A percentile compares a stretch with the other conserved stretches of the same genome.
These are phyloP conservation scores for Ceratobasidium sp. DNA, from an alignment of 1,284 basidiomycete genomes.

Conservation along the genomic window DNA sequence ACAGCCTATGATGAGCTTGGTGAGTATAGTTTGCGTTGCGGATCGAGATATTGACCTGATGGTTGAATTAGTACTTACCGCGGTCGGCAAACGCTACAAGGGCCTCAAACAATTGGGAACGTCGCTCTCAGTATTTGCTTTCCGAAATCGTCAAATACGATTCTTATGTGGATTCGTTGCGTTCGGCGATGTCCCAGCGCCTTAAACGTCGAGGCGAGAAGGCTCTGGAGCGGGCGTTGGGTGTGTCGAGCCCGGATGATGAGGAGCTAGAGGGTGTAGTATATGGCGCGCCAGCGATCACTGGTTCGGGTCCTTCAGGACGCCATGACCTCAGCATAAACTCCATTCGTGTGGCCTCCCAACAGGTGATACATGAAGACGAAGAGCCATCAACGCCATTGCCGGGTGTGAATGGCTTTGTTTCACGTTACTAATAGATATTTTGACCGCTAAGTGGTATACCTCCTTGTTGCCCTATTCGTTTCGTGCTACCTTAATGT, in stretches of 20 bases:
- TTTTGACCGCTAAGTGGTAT: too few species aligned
- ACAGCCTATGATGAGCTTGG: slow-evolving; percentile 84
- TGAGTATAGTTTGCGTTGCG: slow-evolving; percentile 59
- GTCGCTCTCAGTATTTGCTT: slow-evolving; percentile 87
- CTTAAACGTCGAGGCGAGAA: slow-evolving; percentile 89
- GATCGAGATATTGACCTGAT: slow-evolving; percentile 26
- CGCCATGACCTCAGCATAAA: not conserved
- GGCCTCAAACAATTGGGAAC: slow-evolving; percentile 91
- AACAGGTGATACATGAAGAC: slow-evolving; percentile 29
- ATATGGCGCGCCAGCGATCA: slow-evolving; percentile 23
- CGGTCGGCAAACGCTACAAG: slow-evolving; percentile 80
- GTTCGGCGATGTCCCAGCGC: slow-evolving; percentile 81
- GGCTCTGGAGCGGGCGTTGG: slow-evolving; percentile 80
- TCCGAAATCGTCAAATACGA: slow-evolving; percentile 96
- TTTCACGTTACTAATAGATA: not conserved
- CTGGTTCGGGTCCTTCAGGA: slow-evolving; percentile 10
- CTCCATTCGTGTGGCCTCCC: not conserved
- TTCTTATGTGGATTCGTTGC: slow-evolving; percentile 92
- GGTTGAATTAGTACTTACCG: slow-evolving; percentile 75
- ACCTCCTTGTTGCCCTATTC: too few species aligned
- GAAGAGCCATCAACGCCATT: slow-evolving; percentile 23
- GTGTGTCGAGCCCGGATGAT: slow-evolving; percentile 29
- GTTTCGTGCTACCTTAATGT: too few species aligned
- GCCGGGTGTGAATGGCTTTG: not conserved
- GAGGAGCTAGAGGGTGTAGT: slow-evolving; percentile 29